Evolutionary conservation across 768 basidiomycete species (phyloP), one percentile per base, ranked within the genome.

Genomic region (Agaricus blazei): DNA sequence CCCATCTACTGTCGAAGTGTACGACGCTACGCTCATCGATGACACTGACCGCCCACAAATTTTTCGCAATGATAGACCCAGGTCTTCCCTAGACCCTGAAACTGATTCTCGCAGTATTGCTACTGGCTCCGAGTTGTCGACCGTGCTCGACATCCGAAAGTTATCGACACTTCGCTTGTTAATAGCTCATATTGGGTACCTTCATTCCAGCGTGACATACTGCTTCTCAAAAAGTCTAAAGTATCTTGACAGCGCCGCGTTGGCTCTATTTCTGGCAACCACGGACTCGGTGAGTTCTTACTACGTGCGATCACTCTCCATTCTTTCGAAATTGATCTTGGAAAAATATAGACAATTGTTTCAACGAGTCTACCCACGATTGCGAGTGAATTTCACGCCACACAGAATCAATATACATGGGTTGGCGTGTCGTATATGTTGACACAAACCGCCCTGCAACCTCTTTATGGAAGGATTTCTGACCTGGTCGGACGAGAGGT

Each of bases 291-390:
- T 92, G 64, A 59, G 85, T 68, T 57, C 36, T 36, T 53, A 50
- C 44, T 44, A 23, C 15, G 15, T 48, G 14, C 50, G 38, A 37
- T 47, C 51, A 14, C 14, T 19, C 31, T 31, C 2, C 34, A 11
- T 34, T 23, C 26, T 27, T 14, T 49, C 19, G 8, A 46, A 51
- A 42, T 19, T 44, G 26, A 41, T 37, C 12, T 15, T 14, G n/a
- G 29, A 15, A 9, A 29, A 9, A 12, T 1, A 19, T 55, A 82
- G 80, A 79, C 77, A 9, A 87, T 93, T 59, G 87, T 93, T 34
- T 93, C 91, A 36, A 93, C 91, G 15, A 83, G 82, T 63, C 69
- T 93, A 52, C 92, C 91, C 14, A 91, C 90, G 19, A 93, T 93
- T 58, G 75, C 84, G 14, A 81, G 78, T 56, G 80, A 90, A 41